Evolutionary conservation across 176 grass and related monocot genomes (phyloP).

Genomic region (Zea mays): Zm-B73-REFERENCE-NAM-5.0 NC_050101.1:121033001-121033500

Average conservation of each 20-base stretch:
- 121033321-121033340: constrained; percentile 13
- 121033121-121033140: constrained; percentile 51
- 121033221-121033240: constrained; percentile 56
- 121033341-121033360: constrained; percentile 92
- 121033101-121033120: constrained; percentile 76
- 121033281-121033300: constrained; percentile 25
- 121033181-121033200: constrained; percentile 44
- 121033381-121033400: constrained; percentile 79
- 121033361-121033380: constrained; percentile 83
- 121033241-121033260: constrained; percentile 88
- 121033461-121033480: constrained; percentile 61
- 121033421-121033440: constrained; percentile 85
- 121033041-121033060: constrained; percentile 88
- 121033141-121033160: constrained; percentile 39
- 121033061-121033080: constrained; percentile 91
- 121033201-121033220: constrained; percentile 92
- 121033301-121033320: constrained; percentile 3
- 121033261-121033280: constrained; percentile 69
- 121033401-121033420: constrained; percentile 79
- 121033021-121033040: constrained; percentile 7
- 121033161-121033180: constrained; percentile 45
- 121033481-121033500: constrained; percentile 59
- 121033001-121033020: neutral
- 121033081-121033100: constrained; percentile 81
- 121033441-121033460: constrained; percentile 62